phyloP scores from a whole-genome alignment of 345 rosid species.

The thale cress (Arabidopsis thaliana) region DNA sequence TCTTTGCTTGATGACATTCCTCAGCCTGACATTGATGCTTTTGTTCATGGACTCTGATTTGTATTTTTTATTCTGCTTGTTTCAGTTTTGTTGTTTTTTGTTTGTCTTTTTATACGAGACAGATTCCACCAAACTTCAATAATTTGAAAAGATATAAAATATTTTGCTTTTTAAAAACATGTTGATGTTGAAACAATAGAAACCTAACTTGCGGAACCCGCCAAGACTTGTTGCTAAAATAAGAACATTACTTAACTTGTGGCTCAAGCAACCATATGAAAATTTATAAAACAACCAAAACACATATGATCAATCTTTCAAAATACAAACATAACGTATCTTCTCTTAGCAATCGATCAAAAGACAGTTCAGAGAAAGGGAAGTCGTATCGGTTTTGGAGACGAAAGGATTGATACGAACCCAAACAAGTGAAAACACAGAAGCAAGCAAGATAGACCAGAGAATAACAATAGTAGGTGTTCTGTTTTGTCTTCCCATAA shows the following conservation, averaged over 20 bases:
- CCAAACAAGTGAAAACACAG: slow-evolving; percentile 96
- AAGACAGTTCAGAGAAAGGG: slow-evolving; percentile 60
- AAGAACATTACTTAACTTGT: slow-evolving; percentile 21
- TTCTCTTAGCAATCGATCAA: slow-evolving; percentile 74
- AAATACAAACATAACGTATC: background rate
- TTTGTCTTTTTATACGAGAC: slow-evolving; percentile 2
- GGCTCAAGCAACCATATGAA: slow-evolving; percentile 13
- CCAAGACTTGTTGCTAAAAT: background rate
- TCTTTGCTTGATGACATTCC: slow-evolving; percentile 71
- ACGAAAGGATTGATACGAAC: slow-evolving; percentile 90
- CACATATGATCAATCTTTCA: slow-evolving; percentile 7
- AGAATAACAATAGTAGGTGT: slow-evolving; percentile 93
- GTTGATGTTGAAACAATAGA: slow-evolving; percentile 2
- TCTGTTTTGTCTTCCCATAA: slow-evolving; percentile 98
- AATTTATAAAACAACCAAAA: slow-evolving; percentile 7
- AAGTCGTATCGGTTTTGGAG: slow-evolving; percentile 38
- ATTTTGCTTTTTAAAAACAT: background rate
- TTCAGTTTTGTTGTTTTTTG: background rate
- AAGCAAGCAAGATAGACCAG: slow-evolving; percentile 94
- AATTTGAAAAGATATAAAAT: slow-evolving; percentile 3
- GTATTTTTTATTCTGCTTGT: background rate
- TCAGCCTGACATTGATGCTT: slow-evolving; percentile 44
- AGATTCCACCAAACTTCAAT: slow-evolving; percentile 27
- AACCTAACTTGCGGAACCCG: slow-evolving; percentile 22
- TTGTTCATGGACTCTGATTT: slow-evolving; percentile 45